A percentile compares a stretch with the other conserved stretches of the same genome.
Evolutionary conservation across 2,329 filamentous ascomycete species (phyloP).

Genomic region (Fusarium bactridioides): DNA sequence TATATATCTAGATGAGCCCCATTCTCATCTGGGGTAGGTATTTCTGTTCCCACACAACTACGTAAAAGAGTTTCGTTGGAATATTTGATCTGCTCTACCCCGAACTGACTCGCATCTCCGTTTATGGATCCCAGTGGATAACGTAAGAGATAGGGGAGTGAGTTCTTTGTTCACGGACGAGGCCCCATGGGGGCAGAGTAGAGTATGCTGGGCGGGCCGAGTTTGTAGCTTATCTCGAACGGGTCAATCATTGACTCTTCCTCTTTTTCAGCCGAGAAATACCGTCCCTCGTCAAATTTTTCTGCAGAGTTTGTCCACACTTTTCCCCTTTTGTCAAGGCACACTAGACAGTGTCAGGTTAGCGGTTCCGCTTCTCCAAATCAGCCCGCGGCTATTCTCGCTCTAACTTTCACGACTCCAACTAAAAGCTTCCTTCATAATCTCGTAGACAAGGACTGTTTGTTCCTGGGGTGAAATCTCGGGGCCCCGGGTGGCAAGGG

Average conservation of each 20-base stretch:
- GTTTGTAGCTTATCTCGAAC: conserved; percentile 24
- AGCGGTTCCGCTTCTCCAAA: conserved; percentile 21
- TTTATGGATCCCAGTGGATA: conserved; percentile 22
- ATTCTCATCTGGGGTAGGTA: conserved; percentile 23
- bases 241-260: neutral
- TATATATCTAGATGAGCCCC: conserved; percentile 9
- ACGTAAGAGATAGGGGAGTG: conserved; percentile 1
- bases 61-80: conserved; percentile 26
- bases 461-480: conserved; percentile 12
- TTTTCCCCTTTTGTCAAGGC: neutral
- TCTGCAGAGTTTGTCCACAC: conserved; percentile 24
- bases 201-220: conserved; percentile 5
- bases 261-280: conserved; percentile 14
- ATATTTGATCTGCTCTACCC: conserved; percentile 18
- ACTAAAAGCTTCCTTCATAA: conserved; percentile 1
- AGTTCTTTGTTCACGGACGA: neutral
- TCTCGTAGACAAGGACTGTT: neutral
- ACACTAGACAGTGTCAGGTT: neutral
- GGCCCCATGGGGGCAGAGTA: conserved; percentile 11
- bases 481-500: conserved; percentile 22
- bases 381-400: conserved; percentile 22
- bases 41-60: conserved; percentile 1
- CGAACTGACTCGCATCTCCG: conserved; percentile 32
- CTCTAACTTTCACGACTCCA: conserved; percentile 7
- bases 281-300: conserved; percentile 9